phyloP scores from a whole-genome alignment of 805 yeast species.

The Kodamaea restingae region DNA sequence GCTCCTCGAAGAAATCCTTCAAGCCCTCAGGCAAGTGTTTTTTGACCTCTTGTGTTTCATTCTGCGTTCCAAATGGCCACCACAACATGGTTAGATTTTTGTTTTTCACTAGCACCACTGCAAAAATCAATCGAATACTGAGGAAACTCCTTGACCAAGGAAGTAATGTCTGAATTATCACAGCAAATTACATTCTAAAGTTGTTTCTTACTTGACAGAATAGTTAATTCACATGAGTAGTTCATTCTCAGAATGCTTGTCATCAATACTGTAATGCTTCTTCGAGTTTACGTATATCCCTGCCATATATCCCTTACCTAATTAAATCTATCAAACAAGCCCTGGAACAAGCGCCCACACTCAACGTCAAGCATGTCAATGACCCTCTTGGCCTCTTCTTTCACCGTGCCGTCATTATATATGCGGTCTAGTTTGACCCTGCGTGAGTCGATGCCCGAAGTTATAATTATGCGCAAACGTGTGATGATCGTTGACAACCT shows the following conservation, averaged over 20 bases:
- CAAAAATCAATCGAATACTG: too few relatives aligned
- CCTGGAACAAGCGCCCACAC: slow-evolving; percentile 37
- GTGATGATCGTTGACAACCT: slow-evolving; percentile 52
- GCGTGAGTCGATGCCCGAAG: slow-evolving; percentile 22
- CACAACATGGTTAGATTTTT: slow-evolving; percentile 11
- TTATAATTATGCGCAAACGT: slow-evolving; percentile 44
- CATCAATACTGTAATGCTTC: too few relatives aligned
- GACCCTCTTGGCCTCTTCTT: slow-evolving; percentile 8
- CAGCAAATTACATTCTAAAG: too few relatives aligned
- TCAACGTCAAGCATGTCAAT: slow-evolving; percentile 29
- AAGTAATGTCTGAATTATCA: too few relatives aligned
- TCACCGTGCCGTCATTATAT: neutral
- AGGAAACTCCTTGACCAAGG: too few relatives aligned
- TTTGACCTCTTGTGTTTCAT: slow-evolving; percentile 24
- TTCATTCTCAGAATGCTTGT: too few relatives aligned
- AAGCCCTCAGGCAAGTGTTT: slow-evolving; percentile 34
- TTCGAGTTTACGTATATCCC: too few relatives aligned
- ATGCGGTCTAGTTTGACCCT: slow-evolving; percentile 8
- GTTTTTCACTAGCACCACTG: neutral
- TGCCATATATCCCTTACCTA: too few relatives aligned
- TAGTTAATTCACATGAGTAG: too few relatives aligned
- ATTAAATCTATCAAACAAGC: slow-evolving; percentile 28
- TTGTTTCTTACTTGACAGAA: too few relatives aligned
- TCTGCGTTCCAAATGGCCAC: slow-evolving; percentile 29
- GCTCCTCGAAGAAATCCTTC: slow-evolving; percentile 26